Base-by-base conservation (phyloP, 1,284 basidiomycete species). In the Trametes polyzona region DNA sequence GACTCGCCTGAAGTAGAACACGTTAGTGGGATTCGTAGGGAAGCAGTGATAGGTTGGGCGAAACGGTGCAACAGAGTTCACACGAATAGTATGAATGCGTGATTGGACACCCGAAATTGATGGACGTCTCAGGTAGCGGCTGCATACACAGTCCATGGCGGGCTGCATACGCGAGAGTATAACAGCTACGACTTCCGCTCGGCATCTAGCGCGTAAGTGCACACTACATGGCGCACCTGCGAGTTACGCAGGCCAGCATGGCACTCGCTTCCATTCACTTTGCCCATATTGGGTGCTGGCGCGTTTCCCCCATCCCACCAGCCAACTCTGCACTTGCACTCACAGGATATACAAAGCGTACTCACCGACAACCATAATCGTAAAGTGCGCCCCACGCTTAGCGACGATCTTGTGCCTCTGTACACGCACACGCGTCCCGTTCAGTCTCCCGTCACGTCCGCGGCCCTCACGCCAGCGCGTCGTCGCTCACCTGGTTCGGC, bases 281-380 rank as follows among this genome's bases (percentile, higher is more conserved):
- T 40, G 21, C 19, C 40, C 40, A 42, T 27, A 43, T 47, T 48
- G 10, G 29, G 54, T 42, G 39, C 24, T 43, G 37, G 37, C 46
- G 29, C 50, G 9, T 44, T 35, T 27, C 26, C 21, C 29, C 23
- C 8, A n/a, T 26, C 47, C 17, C 9, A 7, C 17, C n/a, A 24
- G 2, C 35, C 30, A 21, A 35, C 50, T 1, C 16, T 3, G 32
- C 17, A 21, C 37, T n/a, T 16, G 23, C 1, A 16, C 9, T 40
- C 29, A 51, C 30, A 17, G 41, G 35, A 36, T 7, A 37, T 37
- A 11, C 36, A n/a, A 37, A 33, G 19, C 2, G 5, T 19, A 83
- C 92, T 75, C 72, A 92, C 95, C 96, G 59, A 98, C 96, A 32
- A 98, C 97, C 96, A 99, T 99, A 70, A 99, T 86, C 55, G 97